These are phyloP conservation scores for Fistulifera pelliculosa DNA, from an alignment of 108 stramenopile species.

Conservation along the genomic window DNA sequence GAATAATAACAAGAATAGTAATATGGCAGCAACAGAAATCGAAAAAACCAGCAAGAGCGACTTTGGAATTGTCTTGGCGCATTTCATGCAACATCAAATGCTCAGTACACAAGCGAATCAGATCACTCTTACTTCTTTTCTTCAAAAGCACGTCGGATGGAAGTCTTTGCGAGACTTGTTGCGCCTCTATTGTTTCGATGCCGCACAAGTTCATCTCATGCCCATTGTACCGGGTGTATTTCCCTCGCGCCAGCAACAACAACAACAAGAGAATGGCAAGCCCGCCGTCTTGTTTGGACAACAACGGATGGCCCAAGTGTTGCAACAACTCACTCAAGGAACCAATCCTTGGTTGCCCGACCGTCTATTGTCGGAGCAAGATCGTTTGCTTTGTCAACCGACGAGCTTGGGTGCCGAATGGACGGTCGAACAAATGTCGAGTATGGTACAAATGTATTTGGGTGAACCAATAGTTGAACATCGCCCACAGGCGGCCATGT, in stretches of 20 bases:
- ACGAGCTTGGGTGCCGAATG: conserved; percentile 66
- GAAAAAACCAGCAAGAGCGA: no score
- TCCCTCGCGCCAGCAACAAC: background rate
- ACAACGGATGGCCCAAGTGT: conserved; percentile 52
- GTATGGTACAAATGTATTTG: conserved; percentile 40
- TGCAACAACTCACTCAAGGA: conserved; percentile 22
- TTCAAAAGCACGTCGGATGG: conserved; percentile 30
- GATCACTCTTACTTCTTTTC: conserved; percentile 32
- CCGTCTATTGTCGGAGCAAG: conserved; percentile 24
- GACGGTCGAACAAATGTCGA: conserved; percentile 39
- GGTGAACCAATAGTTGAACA: conserved; percentile 19
- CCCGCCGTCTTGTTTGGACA: conserved; percentile 39
- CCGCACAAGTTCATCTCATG: conserved; percentile 57
- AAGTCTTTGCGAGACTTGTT: conserved; percentile 7
- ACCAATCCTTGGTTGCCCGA: conserved; percentile 33
- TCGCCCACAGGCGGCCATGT: conserved; percentile 11
- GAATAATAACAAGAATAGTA: background rate
- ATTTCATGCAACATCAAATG: conserved; percentile 56
- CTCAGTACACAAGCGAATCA: conserved; percentile 26
- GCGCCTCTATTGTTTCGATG: conserved; percentile 19
- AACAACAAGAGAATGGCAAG: no score
- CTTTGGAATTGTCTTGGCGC: conserved; percentile 52
- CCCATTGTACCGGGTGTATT: conserved; percentile 61
- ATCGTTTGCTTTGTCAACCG: conserved; percentile 57
- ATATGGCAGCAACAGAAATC: conserved; percentile 1